Base-by-base conservation (phyloP, 1,284 basidiomycete species). In the Sanghuangporus weigelae region DNA sequence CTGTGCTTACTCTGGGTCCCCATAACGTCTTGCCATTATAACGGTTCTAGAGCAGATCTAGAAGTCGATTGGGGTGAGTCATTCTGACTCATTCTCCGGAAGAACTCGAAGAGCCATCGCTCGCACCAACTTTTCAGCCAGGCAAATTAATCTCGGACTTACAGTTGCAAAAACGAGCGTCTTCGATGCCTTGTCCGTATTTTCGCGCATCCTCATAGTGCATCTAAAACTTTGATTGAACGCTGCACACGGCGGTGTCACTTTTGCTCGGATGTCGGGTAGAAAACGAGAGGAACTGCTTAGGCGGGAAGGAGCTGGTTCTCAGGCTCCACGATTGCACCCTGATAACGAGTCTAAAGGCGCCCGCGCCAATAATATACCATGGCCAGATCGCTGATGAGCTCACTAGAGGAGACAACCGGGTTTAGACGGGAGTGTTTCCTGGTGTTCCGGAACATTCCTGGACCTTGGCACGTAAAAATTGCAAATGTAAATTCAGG, bases 71-170 rank as follows among this genome's bases (percentile, higher is more conserved):
- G 31, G 53, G 31, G 36, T 54, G 53, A 54, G 53, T 54, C 53
- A 54, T 54, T 11, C 35, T 54, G 53, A 54, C 31, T 54, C 53
- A 54, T 54, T 54, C 53, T 54, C 35, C 53, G 36, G 53, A 38
- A 54, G 31, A 54, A 54, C 31, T 38, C 53, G 8, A 11, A 35
- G 26, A 38, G 53, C 26, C 14, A 54, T 11, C 36, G 35, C 53
- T 11, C 36, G 35, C 53, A 36, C 53, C 2, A 54, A 38, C 36
- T 12, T 31, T 54, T 54, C 53, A 54, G 16, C 31, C 51, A 53
- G 23, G 51, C 21, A 23, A 53, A 23, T 53, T 53, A 53, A 53
- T 53, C 51, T 53, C 51, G 51, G 51, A 53, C 53, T 31, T 54
- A 38, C 38, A 35, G 26, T 38, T 31, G 31, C 16, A 38, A 54